These are phyloP conservation scores for Pleurostoma richardsiae DNA, from an alignment of 2,329 filamentous ascomycete species.

Conservation along the genomic window DNA sequence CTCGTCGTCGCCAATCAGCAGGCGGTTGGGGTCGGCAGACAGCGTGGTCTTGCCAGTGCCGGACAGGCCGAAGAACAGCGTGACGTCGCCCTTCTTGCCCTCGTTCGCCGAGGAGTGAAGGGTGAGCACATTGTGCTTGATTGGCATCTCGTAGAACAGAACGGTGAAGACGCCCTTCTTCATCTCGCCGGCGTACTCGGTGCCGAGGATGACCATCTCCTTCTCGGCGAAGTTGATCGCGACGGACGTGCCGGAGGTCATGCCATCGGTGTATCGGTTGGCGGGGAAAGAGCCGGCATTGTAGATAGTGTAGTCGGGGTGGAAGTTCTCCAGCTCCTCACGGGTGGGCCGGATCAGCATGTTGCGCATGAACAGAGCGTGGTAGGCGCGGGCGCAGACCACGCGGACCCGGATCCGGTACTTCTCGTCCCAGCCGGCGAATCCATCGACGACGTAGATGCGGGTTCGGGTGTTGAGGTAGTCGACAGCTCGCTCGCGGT, in stretches of 20 bases:
- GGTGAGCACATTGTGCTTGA: constrained; percentile 98
- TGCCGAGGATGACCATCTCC: constrained; percentile 99
- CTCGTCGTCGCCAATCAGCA: constrained; percentile 96
- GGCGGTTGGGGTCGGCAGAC: constrained; percentile 93
- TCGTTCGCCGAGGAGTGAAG: constrained; percentile 98
- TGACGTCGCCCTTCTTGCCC: constrained; percentile 90
- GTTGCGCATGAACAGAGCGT: constrained; percentile 99
- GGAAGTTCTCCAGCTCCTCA: constrained; percentile 94
- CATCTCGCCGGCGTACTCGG: constrained; percentile 96
- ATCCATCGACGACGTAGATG: constrained; percentile 98
- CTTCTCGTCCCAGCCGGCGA: constrained; percentile 96
- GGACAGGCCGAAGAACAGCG: constrained; percentile 98
- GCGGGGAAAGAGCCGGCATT: constrained; percentile 98
- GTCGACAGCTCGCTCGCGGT: constrained; percentile 96
- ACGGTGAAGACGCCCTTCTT: constrained; percentile 99
- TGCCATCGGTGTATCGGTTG: constrained; percentile 95
- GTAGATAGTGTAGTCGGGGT: constrained; percentile 99
- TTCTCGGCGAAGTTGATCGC: constrained; percentile 99
- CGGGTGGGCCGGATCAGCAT: constrained; percentile 95
- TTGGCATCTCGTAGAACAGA: constrained; percentile 99
- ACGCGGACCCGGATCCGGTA: constrained; percentile 97
- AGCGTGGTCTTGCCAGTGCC: constrained; percentile 98
- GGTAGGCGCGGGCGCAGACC: constrained; percentile 97
- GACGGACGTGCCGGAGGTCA: constrained; percentile 97
- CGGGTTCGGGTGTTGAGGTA: constrained; percentile 98